phyloP scores from a whole-genome alignment of 805 yeast species.

The Wickerhamiella occidentalis region DNA sequence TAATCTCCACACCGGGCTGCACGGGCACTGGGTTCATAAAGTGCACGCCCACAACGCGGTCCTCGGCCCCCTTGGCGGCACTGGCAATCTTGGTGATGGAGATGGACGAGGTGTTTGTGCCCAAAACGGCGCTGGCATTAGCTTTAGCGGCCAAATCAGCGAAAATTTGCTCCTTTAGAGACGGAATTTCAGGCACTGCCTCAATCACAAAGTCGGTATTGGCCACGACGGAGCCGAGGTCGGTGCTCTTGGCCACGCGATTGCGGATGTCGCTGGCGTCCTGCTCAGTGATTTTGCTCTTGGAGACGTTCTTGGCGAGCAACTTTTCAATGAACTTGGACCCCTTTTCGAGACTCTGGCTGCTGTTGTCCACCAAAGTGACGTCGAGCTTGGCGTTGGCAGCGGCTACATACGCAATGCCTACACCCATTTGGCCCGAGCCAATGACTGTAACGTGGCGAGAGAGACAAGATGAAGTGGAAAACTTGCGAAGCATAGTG shows the following conservation, averaged over 20 bases:
- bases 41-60: conserved; percentile 33
- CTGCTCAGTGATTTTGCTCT: conserved; percentile 26
- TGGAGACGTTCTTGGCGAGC: conserved; percentile 29
- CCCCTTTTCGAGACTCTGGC: conserved; percentile 27
- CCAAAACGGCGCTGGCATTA: conserved; percentile 27
- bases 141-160: conserved; percentile 26
- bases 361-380: conserved; percentile 27
- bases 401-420: conserved; percentile 35
- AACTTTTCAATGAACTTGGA: conserved; percentile 29
- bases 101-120: conserved; percentile 35
- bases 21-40: conserved; percentile 39
- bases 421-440: conserved; percentile 37
- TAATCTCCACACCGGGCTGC: conserved; percentile 34
- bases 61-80: conserved; percentile 32
- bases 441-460: conserved; percentile 29
- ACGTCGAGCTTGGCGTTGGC: conserved; percentile 30
- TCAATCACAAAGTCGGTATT: conserved; percentile 32
- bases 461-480: neutral
- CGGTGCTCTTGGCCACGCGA: conserved; percentile 22
- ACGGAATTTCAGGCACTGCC: conserved; percentile 34
- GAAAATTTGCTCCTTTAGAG: conserved; percentile 29
- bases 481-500: neutral
- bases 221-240: conserved; percentile 21
- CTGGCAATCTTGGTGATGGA: conserved; percentile 35
- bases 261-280: conserved; percentile 24